These are phyloP conservation scores for Fistulinella staudtii DNA, from an alignment of 1,284 basidiomycete genomes.

Conservation along the genomic window DNA sequence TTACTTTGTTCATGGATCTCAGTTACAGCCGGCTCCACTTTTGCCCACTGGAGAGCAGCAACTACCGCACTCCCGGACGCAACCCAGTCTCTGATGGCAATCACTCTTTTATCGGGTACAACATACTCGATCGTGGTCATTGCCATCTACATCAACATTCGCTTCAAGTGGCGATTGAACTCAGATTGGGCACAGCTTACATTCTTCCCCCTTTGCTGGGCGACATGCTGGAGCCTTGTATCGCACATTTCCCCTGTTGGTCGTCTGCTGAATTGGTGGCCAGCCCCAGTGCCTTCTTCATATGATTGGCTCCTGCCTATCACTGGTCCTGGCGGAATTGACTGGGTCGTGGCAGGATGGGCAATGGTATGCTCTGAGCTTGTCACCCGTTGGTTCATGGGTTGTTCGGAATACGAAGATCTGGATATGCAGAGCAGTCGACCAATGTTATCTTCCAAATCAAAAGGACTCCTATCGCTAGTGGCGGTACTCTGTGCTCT, in stretches of 20 bases:
- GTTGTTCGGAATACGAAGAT: conserved; percentile 15
- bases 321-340: conserved; percentile 55
- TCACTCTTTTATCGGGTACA: conserved; percentile 44
- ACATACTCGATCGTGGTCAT: conserved; percentile 34
- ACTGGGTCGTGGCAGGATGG: conserved; percentile 70
- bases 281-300: conserved; percentile 46
- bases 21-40: conserved; percentile 43
- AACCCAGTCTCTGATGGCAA: conserved; percentile 42
- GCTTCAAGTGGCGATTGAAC: conserved; percentile 30
- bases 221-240: conserved; percentile 50
- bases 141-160: conserved; percentile 39
- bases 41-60: conserved; percentile 49
- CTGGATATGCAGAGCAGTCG: conserved; percentile 3
- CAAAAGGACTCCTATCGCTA: conserved; percentile 34
- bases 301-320: conserved; percentile 62
- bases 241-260: conserved; percentile 61
- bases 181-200: conserved; percentile 42
- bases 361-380: conserved; percentile 59
- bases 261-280: conserved; percentile 60
- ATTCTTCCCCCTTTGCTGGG: conserved; percentile 69
- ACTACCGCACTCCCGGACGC: conserved; percentile 54
- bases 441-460: conserved; percentile 18
- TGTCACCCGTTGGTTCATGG: conserved; percentile 53
- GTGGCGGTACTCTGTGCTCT: conserved; percentile 42
- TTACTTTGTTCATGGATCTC: conserved; percentile 38